A percentile compares a stretch with the other conserved stretches of the same genome.
These are phyloP conservation scores for Colletotrichum paranaense DNA, from an alignment of 2,329 filamentous ascomycete genomes.

Conservation along the genomic window DNA sequence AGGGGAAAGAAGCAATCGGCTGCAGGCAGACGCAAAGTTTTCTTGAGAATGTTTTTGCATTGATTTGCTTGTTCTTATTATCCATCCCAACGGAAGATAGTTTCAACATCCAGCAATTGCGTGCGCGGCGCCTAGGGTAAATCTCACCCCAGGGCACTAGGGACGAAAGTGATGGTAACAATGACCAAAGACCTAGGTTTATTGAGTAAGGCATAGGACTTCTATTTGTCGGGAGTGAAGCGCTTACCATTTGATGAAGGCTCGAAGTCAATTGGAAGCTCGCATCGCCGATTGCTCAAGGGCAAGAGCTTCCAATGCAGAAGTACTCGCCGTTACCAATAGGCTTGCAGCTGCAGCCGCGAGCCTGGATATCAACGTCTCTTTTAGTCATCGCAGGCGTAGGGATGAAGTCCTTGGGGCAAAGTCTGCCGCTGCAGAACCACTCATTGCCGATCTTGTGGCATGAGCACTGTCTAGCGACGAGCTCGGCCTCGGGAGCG, in stretches of 20 bases:
- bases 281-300: neutral
- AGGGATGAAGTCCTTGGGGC: neutral
- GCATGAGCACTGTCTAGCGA: slow-evolving; percentile 17
- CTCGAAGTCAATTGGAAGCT: neutral
- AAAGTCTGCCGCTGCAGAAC: slow-evolving; percentile 10
- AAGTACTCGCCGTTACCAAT: neutral
- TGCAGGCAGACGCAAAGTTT: too few species aligned
- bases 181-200: neutral
- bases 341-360: neutral
- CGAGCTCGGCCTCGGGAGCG: neutral
- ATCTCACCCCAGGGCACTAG: too few species aligned
- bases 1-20: too few species aligned
- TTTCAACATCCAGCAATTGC: too few species aligned
- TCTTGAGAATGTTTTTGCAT: too few species aligned
- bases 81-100: too few species aligned
- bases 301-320: neutral
- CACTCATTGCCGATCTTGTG: neutral
- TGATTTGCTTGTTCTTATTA: too few species aligned
- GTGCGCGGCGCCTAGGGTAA: too few species aligned
- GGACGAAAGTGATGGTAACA: too few species aligned
- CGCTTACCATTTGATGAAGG: too few species aligned
- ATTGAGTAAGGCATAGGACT: neutral
- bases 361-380: neutral
- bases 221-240: neutral
- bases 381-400: neutral